Base-by-base conservation (phyloP, 2,329 filamentous ascomycete genomes). In the Cladophialophora immunda region DNA sequence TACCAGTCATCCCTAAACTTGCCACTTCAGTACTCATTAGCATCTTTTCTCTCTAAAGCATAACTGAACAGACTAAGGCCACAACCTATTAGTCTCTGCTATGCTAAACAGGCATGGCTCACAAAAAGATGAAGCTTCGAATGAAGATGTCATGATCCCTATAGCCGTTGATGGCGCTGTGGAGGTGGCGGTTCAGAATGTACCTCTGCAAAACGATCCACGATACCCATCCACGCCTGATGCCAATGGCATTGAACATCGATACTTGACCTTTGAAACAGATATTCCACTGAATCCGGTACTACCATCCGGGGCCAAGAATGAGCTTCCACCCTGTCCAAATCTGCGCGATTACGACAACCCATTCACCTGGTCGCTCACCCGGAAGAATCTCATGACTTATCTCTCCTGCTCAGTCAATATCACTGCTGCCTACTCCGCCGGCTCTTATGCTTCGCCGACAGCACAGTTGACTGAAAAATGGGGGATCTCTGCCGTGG, bases 381-480 rank as follows among this genome's bases (percentile, higher is more conserved):
- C 82, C 45, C 87, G 89, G 67, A 97, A 97, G 77, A 84, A 83
- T n/a, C 76, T 91, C 66, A 88, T 92, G 73, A 87, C 94, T 9
- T 86, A 84, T 74, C 83, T 97, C 15, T 92, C 91, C 4, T 95
- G 91, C 76, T 78, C 89, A 4, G 92, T 92, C 1, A 96, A 93
- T 0, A 84, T 88, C 25, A 80, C 94, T 55, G 92, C 93, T 0
- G 92, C 92, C 4, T 96, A 94, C 76, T 86, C 91, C 0, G 91
- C 93, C 0, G 93, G 93, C 2, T 87, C 92, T 2, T 95, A 95
- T 77, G 90, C 90, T 7, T 89, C 92, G 0, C 87, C 91, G 0
- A 82, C 89, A 0, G 77, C 78, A 5, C 85, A 91, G 64, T 88
- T 97, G 82, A 85, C 84, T 0, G 76, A 81, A 2, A 86, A 91